phyloP scores from a whole-genome alignment of 2,329 filamentous ascomycete genomes.

The Phyllosticta capitalensis region DNA sequence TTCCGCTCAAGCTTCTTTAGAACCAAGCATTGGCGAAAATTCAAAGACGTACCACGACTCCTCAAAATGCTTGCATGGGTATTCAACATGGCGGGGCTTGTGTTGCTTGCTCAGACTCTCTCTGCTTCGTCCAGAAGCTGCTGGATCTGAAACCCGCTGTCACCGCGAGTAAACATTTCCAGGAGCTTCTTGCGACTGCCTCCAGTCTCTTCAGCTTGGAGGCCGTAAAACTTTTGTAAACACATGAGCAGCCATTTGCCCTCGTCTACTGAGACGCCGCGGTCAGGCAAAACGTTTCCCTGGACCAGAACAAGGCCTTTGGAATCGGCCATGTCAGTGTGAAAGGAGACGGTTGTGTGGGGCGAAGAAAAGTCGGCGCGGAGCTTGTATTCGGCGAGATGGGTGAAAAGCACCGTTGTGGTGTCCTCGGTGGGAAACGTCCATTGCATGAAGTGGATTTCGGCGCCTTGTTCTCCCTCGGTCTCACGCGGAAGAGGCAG shows the following conservation, averaged over 20 bases:
- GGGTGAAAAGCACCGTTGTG: constrained; percentile 71
- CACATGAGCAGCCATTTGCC: constrained; percentile 89
- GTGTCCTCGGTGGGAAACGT: constrained; percentile 64
- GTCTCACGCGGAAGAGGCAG: constrained; percentile 65
- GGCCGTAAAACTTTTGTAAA: constrained; percentile 81
- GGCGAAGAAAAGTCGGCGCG: constrained; percentile 82
- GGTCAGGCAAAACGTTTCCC: constrained; percentile 65
- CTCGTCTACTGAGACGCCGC: constrained; percentile 68
- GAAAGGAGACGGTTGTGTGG: constrained; percentile 89
- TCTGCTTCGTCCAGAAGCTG: constrained; percentile 82
- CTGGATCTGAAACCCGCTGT: constrained; percentile 71
- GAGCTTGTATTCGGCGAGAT: constrained; percentile 85
- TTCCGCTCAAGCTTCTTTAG: no score
- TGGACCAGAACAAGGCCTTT: constrained; percentile 80
- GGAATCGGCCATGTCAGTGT: constrained; percentile 65
- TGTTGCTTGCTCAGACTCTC: constrained; percentile 41
- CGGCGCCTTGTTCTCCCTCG: constrained; percentile 52
- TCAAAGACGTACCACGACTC: background rate
- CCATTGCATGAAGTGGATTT: constrained; percentile 97
- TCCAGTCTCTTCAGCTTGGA: constrained; percentile 48
- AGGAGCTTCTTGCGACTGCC: constrained; percentile 53
- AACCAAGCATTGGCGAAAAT: no score
- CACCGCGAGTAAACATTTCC: constrained; percentile 72
- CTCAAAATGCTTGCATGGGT: background rate
- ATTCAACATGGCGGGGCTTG: background rate